Evolutionary conservation across 176 grass and related monocot genomes (phyloP).

Genomic region (Carex cristatella): DNA sequence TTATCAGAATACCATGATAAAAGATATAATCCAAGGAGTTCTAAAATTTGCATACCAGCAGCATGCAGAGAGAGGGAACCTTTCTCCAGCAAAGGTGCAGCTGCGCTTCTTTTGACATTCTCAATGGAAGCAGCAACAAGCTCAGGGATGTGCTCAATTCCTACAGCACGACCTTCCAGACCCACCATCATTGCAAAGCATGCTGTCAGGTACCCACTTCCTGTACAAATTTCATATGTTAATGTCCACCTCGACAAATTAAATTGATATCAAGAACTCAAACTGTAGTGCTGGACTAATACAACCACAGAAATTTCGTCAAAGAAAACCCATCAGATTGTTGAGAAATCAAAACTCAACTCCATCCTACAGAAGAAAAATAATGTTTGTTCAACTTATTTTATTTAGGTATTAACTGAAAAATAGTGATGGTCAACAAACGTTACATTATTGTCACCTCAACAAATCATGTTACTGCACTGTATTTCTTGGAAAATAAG

Average conservation of each 20-base stretch:
- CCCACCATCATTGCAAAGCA: conserved; percentile 85
- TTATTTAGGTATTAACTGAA: not conserved
- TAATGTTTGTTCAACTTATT: not conserved
- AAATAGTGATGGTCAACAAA: not conserved
- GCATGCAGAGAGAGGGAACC: conserved; percentile 65
- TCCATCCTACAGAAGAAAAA: too few relatives aligned
- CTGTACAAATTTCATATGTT: conserved; percentile 24
- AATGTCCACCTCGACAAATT: not conserved
- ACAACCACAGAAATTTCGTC: not conserved
- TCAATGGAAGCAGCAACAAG: conserved; percentile 51
- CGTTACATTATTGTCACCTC: not conserved
- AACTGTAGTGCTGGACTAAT: not conserved
- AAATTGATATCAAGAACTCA: conserved; percentile 3
- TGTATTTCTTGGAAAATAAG: not conserved
- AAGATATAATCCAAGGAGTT: not conserved
- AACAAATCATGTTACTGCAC: not conserved
- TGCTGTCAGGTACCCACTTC: conserved; percentile 77
- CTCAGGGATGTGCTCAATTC: conserved; percentile 76
- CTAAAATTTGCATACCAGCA: conserved; percentile 40
- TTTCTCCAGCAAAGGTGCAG: conserved; percentile 39
- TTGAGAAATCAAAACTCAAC: not conserved
- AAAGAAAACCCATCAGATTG: not conserved
- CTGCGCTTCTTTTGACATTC: conserved; percentile 64
- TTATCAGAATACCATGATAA: not conserved
- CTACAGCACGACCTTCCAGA: conserved; percentile 58